Evolutionary conservation across 2,329 filamentous ascomycete species (phyloP).

Genomic region (Colletotrichum eremochloae): DNA sequence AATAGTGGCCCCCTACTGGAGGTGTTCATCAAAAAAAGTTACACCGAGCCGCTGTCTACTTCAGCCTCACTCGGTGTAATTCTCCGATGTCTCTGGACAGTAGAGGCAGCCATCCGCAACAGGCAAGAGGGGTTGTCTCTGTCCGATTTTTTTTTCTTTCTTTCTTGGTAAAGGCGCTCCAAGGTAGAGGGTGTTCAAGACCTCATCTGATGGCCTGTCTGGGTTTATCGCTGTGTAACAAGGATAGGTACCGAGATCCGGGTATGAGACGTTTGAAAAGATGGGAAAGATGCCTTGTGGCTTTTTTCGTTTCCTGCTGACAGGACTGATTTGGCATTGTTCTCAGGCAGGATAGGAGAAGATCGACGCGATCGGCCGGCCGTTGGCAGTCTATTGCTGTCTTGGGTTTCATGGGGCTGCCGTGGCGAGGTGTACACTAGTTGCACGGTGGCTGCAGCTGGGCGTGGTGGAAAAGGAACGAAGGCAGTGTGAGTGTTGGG

Average conservation of each 20-base stretch:
- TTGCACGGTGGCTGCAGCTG: constrained; percentile 28
- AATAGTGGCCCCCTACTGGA: constrained; percentile 11
- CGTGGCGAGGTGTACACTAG: constrained; percentile 12
- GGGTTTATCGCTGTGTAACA: not conserved
- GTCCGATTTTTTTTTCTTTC: not conserved
- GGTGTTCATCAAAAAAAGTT: constrained; percentile 15
- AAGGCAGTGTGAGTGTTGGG: not conserved
- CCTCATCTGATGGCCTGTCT: not conserved
- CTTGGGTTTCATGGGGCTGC: constrained; percentile 25
- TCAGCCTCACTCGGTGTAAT: constrained; percentile 31
- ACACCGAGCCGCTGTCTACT: constrained; percentile 22
- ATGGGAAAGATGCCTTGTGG: constrained; percentile 14
- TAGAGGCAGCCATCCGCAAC: not conserved
- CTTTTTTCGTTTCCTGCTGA: constrained; percentile 3
- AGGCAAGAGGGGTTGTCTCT: not conserved
- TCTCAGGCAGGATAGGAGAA: constrained; percentile 19
- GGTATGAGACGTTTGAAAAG: not conserved
- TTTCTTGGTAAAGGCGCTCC: not conserved
- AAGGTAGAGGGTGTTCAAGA: not conserved
- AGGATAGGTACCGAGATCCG: not conserved
- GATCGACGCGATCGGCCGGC: constrained; percentile 41
- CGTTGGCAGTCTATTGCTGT: constrained; percentile 34
- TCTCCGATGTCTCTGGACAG: constrained; percentile 24
- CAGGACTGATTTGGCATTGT: constrained; percentile 6
- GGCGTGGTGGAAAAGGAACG: constrained; percentile 1